A percentile compares a stretch with the other conserved stretches of the same genome.
phyloP scores from a whole-genome alignment of 345 rosid genomes.

The Euphorbia lathyris region DNA sequence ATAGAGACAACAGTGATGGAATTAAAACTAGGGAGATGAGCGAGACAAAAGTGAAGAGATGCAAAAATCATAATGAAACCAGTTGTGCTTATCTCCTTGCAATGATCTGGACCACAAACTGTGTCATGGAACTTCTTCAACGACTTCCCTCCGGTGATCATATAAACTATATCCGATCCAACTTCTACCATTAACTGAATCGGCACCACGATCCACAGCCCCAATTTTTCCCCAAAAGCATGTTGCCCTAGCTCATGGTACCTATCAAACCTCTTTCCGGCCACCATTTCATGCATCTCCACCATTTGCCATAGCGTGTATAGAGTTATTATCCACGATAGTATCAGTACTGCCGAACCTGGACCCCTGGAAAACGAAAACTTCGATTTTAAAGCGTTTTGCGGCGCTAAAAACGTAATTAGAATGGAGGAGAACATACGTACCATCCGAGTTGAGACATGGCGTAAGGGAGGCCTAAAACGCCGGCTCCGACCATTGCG shows the following conservation, averaged over 20 bases:
- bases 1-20: constrained; percentile 55
- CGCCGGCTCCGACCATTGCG: constrained; percentile 77
- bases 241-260: constrained; percentile 70
- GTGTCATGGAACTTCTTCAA: constrained; percentile 52
- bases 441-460: constrained; percentile 71
- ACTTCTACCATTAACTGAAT: constrained; percentile 65
- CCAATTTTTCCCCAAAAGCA: constrained; percentile 71
- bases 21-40: constrained; percentile 66
- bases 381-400: too few relatives aligned
- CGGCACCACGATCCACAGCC: constrained; percentile 67
- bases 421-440: not conserved
- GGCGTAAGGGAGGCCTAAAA: constrained; percentile 64
- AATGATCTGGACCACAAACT: constrained; percentile 23
- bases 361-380: constrained; percentile 59
- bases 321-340: constrained; percentile 72
- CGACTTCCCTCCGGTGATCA: constrained; percentile 62
- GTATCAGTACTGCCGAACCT: constrained; percentile 39
- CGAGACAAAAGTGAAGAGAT: constrained; percentile 48
- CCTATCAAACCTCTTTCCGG: constrained; percentile 65
- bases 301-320: constrained; percentile 86
- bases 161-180: constrained; percentile 56
- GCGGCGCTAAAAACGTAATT: too few relatives aligned
- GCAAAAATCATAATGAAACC: constrained; percentile 64
- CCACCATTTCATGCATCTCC: constrained; percentile 79
- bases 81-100: constrained; percentile 46